These are phyloP conservation scores for Chaetomium olivaceum DNA, from an alignment of 2,329 filamentous ascomycete genomes.

Conservation along the genomic window DNA sequence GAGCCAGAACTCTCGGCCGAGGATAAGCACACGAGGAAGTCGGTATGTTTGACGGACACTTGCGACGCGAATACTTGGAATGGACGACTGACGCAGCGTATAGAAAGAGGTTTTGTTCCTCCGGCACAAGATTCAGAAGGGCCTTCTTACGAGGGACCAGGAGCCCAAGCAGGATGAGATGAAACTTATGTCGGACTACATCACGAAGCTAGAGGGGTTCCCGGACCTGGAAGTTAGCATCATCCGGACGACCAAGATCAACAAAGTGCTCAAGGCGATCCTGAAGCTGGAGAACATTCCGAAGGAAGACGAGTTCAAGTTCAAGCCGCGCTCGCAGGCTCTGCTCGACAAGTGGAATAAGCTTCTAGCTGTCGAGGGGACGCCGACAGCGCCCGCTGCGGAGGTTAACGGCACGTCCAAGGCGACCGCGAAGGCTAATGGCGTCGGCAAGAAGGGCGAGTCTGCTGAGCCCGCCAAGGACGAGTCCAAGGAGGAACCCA, in stretches of 20 bases:
- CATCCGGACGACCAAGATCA: conserved; percentile 91
- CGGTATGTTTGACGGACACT: conserved; percentile 44
- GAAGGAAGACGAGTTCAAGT: conserved; percentile 82
- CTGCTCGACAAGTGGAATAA: conserved; percentile 90
- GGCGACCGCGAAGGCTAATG: conserved; percentile 41
- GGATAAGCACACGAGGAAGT: conserved; percentile 59
- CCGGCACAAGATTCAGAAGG: conserved; percentile 92
- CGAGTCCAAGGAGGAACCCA: conserved; percentile 33
- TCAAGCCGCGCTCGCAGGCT: conserved; percentile 78
- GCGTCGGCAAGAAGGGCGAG: conserved; percentile 43
- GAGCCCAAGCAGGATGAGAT: conserved; percentile 86
- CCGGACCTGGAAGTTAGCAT: conserved; percentile 83
- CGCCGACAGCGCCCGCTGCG: conserved; percentile 32
- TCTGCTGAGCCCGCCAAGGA: conserved; percentile 39
- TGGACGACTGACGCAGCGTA: conserved; percentile 14
- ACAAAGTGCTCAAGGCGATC: conserved; percentile 96
- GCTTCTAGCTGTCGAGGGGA: conserved; percentile 64
- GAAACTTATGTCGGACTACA: conserved; percentile 73
- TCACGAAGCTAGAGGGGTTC: conserved; percentile 77
- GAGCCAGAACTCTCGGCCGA: conserved; percentile 60
- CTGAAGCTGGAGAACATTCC: conserved; percentile 85
- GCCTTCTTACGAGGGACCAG: conserved; percentile 81
- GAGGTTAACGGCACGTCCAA: conserved; percentile 49
- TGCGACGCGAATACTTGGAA: neutral
- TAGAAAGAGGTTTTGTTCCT: conserved; percentile 85